These are phyloP conservation scores for Cytidiella melzeri DNA, from an alignment of 768 basidiomycete genomes.

Conservation along the genomic window DNA sequence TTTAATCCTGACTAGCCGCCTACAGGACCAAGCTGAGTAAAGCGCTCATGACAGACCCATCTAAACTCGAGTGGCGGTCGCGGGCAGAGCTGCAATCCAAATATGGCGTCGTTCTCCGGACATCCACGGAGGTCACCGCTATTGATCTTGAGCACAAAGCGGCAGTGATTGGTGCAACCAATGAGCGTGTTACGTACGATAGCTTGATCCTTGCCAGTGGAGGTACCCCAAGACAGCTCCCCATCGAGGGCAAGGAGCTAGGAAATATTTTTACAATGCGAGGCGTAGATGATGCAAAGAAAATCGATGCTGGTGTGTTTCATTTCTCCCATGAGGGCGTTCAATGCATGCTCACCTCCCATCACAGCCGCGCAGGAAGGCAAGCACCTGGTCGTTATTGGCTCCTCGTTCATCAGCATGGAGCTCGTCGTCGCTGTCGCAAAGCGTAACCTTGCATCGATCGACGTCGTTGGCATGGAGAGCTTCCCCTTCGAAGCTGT, in stretches of 20 bases:
- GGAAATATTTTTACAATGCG: slow-evolving; percentile 77
- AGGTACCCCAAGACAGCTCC: slow-evolving; percentile 64
- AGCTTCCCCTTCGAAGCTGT: slow-evolving; percentile 75
- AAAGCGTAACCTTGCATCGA: slow-evolving; percentile 70
- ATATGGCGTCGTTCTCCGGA: slow-evolving; percentile 60
- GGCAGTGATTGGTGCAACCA: slow-evolving; percentile 54
- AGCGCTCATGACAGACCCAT: slow-evolving; percentile 67
- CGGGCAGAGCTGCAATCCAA: slow-evolving; percentile 73
- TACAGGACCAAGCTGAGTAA: slow-evolving; percentile 85
- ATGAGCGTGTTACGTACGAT: slow-evolving; percentile 61
- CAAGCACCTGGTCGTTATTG: slow-evolving; percentile 75
- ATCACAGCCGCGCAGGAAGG: slow-evolving; percentile 58
- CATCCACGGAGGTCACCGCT: slow-evolving; percentile 62
- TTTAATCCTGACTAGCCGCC: neutral
- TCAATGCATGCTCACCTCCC: neutral
- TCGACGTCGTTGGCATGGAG: slow-evolving; percentile 82
- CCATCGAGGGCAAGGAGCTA: slow-evolving; percentile 67
- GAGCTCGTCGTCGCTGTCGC: slow-evolving; percentile 75
- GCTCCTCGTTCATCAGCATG: slow-evolving; percentile 90
- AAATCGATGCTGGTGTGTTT: slow-evolving; percentile 57
- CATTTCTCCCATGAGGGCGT: neutral
- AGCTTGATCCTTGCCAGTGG: slow-evolving; percentile 79
- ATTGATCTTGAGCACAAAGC: slow-evolving; percentile 58
- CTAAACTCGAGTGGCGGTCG: slow-evolving; percentile 71
- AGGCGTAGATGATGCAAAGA: slow-evolving; percentile 61